phyloP scores from a whole-genome alignment of 306 rosid genomes.

The barrel medic (Medicago truncatula) region MtrunA17r5.0-ANR NC_053044.1:48508501-48509000 shows the following conservation, averaged over 20 bases:
- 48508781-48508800: not conserved
- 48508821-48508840: not conserved
- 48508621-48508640: not conserved
- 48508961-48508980: constrained; percentile 27
- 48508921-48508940: too few relatives aligned
- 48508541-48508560: constrained; percentile 81
- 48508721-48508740: constrained; percentile 82
- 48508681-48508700: constrained; percentile 66
- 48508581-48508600: constrained; percentile 69
- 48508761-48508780: constrained; percentile 29
- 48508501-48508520: constrained; percentile 77
- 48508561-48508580: constrained; percentile 83
- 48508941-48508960: too few relatives aligned
- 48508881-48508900: too few relatives aligned
- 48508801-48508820: constrained; percentile 26
- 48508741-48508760: constrained; percentile 54
- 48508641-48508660: not conserved
- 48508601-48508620: constrained; percentile 26
- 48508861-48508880: too few relatives aligned
- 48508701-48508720: constrained; percentile 95
- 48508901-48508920: too few relatives aligned
- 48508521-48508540: constrained; percentile 69
- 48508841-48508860: not conserved
- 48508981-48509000: constrained; percentile 75
- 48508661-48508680: not conserved